Base-by-base conservation (phyloP, 192 early-diverging fungal genomes). In the Lobosporangium transversale region DNA sequence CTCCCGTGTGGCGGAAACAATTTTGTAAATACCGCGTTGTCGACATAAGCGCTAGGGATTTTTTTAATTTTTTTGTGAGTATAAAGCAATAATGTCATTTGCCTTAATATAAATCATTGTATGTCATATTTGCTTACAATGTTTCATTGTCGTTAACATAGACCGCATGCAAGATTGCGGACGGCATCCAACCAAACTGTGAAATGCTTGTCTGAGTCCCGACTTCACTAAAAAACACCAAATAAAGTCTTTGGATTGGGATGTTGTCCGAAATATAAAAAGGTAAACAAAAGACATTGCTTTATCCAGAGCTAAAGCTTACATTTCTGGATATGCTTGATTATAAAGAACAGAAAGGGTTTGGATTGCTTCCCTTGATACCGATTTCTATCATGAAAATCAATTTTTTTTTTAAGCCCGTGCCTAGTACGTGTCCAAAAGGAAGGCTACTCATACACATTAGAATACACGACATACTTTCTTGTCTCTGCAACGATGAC, bases 401-500 rank as follows among this genome's bases (percentile, higher is more conserved):
- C 18, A 10, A 4, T n/a, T n/a, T n/a, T n/a, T n/a, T n/a, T n/a
- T n/a, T n/a, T n/a, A n/a, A n/a, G n/a, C n/a, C n/a, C n/a, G n/a
- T n/a, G n/a, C n/a, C n/a, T n/a, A n/a, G n/a, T n/a, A n/a, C n/a
- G n/a, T n/a, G n/a, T n/a, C n/a, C n/a, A n/a, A n/a, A n/a, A n/a
- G n/a, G n/a, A n/a, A n/a, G n/a, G n/a, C n/a, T n/a, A n/a, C n/a
- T n/a, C n/a, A n/a, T n/a, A n/a, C n/a, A n/a, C n/a, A n/a, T n/a
- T n/a, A n/a, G n/a, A n/a, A n/a, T n/a, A 4, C 3, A 18, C 11
- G 11, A 17, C 50, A 24, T 80, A 91, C 82, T 80, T 93, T 94
- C 54, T 94, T 94, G 79, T 99, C 97, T 53, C 89, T 91, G 81
- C 95, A 92, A n/a, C 97, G 87, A 51, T 90, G 84, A 21, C 88